phyloP scores from a whole-genome alignment of 345 rosid species.

The Gossypium rotundifolium region DNA sequence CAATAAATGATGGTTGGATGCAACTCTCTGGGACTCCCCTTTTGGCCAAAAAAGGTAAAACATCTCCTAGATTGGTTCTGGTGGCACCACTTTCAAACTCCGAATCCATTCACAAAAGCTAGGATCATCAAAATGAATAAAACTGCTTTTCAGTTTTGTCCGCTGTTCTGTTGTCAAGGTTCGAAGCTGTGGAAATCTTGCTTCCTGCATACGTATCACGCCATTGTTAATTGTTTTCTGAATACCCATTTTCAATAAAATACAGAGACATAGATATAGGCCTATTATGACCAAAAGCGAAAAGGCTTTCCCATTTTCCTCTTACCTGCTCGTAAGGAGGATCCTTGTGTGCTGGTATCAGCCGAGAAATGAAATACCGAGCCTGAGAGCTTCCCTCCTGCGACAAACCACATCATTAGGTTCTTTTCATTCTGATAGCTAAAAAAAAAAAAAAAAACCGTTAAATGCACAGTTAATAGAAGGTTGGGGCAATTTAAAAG shows the following conservation, averaged over 20 bases:
- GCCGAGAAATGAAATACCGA: conserved; percentile 80
- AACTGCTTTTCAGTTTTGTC: conserved; percentile 70
- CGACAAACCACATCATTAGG: conserved; percentile 16
- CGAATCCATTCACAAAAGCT: conserved; percentile 93
- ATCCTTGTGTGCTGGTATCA: conserved; percentile 97
- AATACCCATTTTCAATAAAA: background rate
- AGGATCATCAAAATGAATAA: conserved; percentile 80
- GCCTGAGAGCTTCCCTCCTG: conserved; percentile 99
- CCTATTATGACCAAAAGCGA: background rate
- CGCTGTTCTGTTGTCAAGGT: conserved; percentile 60
- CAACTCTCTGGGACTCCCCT: background rate
- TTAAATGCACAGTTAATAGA: background rate
- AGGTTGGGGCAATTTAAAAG: background rate
- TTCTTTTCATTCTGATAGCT: background rate
- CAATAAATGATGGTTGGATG: background rate
- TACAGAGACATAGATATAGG: background rate
- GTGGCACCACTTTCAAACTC: conserved; percentile 69
- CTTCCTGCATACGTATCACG: conserved; percentile 52
- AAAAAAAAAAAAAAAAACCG: background rate
- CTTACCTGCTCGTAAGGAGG: conserved; percentile 81
- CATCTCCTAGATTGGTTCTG: conserved; percentile 50
- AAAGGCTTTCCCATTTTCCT: background rate
- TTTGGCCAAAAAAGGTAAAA: background rate
- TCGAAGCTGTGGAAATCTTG: conserved; percentile 81
- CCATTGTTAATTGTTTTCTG: background rate